phyloP scores from a whole-genome alignment of 305 asterid species.

The Striga hermonthica region DNA sequence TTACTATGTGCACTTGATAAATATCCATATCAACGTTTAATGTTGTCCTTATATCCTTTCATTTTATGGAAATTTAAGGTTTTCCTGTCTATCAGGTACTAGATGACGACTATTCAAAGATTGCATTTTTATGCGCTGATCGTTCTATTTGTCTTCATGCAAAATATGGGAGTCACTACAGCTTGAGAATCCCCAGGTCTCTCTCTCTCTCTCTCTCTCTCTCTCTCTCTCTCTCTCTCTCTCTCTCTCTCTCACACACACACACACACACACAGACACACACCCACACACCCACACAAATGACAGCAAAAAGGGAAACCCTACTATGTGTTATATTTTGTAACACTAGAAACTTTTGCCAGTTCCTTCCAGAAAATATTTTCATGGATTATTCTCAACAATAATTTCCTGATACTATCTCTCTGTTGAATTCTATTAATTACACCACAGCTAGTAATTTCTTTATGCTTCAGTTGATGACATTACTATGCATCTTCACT shows the following conservation, averaged over 20 bases:
- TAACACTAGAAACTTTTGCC: slow-evolving; percentile 12
- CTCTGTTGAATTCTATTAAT: neutral
- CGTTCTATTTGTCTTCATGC: slow-evolving; percentile 93
- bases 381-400: neutral
- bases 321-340: slow-evolving; percentile 14
- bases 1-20: neutral
- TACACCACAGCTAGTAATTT: neutral
- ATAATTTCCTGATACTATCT: slow-evolving; percentile 16
- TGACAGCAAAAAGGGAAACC: neutral
- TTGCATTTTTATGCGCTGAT: slow-evolving; percentile 91
- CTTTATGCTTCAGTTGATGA: slow-evolving; percentile 2
- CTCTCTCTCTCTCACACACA: slow-evolving; percentile 20
- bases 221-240: slow-evolving; percentile 35
- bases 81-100: slow-evolving; percentile 52
- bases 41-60: slow-evolving; percentile 11
- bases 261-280: no score
- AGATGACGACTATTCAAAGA: slow-evolving; percentile 86
- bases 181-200: slow-evolving; percentile 85
- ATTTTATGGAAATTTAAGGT: slow-evolving; percentile 3
- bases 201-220: slow-evolving; percentile 18
- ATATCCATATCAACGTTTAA: neutral
- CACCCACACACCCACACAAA: neutral
- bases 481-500: neutral
- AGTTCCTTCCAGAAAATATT: neutral
- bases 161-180: slow-evolving; percentile 90